Percentiles rank a stretch among this genome's conserved stretches.
Evolutionary conservation across 73 alveolate genomes (phyloP).

Genomic region (Paramecium octaurelia): DNA sequence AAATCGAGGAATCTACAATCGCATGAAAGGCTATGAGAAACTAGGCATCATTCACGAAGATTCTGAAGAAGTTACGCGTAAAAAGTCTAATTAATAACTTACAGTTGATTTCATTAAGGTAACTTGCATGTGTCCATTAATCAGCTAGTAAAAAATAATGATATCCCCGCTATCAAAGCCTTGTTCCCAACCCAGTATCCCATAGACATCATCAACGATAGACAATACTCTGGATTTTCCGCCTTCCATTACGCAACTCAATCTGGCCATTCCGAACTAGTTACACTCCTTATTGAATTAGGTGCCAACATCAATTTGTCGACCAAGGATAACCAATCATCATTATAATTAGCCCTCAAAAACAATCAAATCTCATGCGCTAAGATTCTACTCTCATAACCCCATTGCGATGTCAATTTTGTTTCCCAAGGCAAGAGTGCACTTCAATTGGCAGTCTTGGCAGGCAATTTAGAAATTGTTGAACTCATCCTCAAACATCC

Average conservation of each 20-base stretch:
- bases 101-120: not conserved
- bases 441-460: not conserved
- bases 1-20: not conserved
- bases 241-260: not conserved
- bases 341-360: not conserved
- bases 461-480: not conserved
- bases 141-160: not conserved
- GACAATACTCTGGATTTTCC: not conserved
- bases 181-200: not conserved
- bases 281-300: not conserved
- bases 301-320: not conserved
- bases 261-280: not conserved
- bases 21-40: not conserved
- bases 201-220: not conserved
- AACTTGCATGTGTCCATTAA: not conserved
- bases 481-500: slow-evolving; percentile 21
- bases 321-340: not conserved
- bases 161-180: not conserved
- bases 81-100: not conserved
- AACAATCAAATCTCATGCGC: not conserved
- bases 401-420: slow-evolving; percentile 3
- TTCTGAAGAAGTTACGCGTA: not conserved
- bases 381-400: not conserved
- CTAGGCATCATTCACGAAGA: not conserved
- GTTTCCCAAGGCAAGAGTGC: slow-evolving; percentile 13